Evolutionary conservation across 2,329 filamentous ascomycete genomes (phyloP), one percentile per base, ranked within the genome.

Genomic region (Hypoxylon rubiginosum): DNA sequence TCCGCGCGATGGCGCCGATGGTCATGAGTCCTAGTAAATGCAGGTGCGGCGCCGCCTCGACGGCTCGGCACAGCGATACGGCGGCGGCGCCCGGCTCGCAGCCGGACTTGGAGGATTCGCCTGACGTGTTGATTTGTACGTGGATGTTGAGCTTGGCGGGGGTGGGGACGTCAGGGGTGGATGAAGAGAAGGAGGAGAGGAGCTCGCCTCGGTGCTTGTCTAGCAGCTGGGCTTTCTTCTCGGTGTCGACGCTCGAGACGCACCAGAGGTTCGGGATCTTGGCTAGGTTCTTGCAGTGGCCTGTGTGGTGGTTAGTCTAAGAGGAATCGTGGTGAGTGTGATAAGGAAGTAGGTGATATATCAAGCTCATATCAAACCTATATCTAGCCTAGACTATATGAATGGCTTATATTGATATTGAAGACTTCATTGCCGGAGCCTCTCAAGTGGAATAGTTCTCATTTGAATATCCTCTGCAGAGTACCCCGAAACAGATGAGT

Each of bases 101-200:
- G 19, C 96, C 96, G 3, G 92, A 93, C 81, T 99, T 99, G 72
- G 85, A 86, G 52, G 88, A 88, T 78, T 98, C 96, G 58, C 93
- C 93, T 0, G 92, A 97, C 0, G 96, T 99, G 81, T 99, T 99
- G 72, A 99, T 90, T 81, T 99, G 96, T 17, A 99, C 90, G 82
- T 96, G 94, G 30, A 99, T 85, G 60, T 89, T 83, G 71, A 97
- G 82, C 63, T 82, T 81, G 53, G 9, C 57, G 28, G 61, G 79
- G 73, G 2, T 77, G 72, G 62, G 80, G 78, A 49, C 78, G 53
- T 61, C n/a, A 9, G 61, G 17, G 26, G 62, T 11, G 26, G 71
- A 62, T 4, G 69, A 21, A 2, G 67, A 58, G 39, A 79, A 70
- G 46, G 78, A 71, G 21, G 79, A 74, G 24, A 83, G 76, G 39